Evolutionary conservation across 768 basidiomycete genomes (phyloP), one percentile per base, ranked within the genome.

Genomic region (Pulveroboletus sp.): DNA sequence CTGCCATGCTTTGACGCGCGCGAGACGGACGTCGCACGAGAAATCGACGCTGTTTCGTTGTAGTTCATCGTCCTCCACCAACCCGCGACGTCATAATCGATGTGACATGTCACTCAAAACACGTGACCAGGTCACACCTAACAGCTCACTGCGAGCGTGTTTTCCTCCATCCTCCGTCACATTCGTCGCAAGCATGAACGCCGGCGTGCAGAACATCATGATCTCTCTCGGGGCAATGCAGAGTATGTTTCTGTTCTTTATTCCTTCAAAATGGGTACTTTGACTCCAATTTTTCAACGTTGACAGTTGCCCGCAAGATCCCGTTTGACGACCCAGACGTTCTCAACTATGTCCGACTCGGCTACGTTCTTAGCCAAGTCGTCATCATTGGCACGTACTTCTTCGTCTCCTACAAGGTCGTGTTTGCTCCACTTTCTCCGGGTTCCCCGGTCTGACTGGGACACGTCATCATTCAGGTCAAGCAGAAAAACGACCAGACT

Each of bases 191-290:
- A 77, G 63, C 61, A 89, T 88, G 85, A 88, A 83, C 74, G 69
- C 86, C 29, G 83, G 82, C 43, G 72, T 92, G 26, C 79, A 85
- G 61, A 95, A 90, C 71, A 76, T 98, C 51, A 77, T 87, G 59
- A 80, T 97, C 63, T 95, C 93, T 45, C 86, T 98, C 56, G 91
- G 83, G 43, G 91, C 85, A 55, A 94, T 96, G 94, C 94, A 96
- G 66, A 50, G 91, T 91, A 47, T 42, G 75, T 61, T 23, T 13
- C 24, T 5, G 20, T 8, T 14, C 16, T 30, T 9, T 2, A 22
- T 16, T 35, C 34, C 2, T 16, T 4, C 14, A 27, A 14, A 10
- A 6, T 29, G 14, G 4, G 23, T 12, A 10, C 12, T 17, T 56
- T 12, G 47, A 5, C n/a, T 19, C 12, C 34, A 20, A 44, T 50